Evolutionary conservation across 768 basidiomycete species (phyloP).

Genomic region (Chalciporus chontae): DNA sequence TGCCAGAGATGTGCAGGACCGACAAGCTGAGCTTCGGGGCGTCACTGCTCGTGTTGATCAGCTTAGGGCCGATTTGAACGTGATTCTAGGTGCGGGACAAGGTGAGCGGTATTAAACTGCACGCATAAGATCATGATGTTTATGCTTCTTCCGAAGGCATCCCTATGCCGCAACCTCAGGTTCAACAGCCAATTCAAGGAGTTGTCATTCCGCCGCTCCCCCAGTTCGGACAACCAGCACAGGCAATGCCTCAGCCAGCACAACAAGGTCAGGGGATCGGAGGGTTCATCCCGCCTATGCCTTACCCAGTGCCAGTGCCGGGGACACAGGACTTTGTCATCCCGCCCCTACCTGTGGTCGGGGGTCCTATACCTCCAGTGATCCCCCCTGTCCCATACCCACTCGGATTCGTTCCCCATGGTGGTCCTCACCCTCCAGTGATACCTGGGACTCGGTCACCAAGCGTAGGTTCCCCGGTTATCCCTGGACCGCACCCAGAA

Average conservation of each 20-base stretch:
- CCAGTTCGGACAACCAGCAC: slow-evolving; percentile 5
- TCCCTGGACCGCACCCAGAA: slow-evolving; percentile 18
- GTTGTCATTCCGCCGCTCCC: slow-evolving; percentile 4
- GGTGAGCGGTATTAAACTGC: slow-evolving; percentile 26
- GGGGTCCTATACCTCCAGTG: slow-evolving; percentile 14
- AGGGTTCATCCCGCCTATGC: slow-evolving; percentile 10
- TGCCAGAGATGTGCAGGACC: slow-evolving; percentile 71
- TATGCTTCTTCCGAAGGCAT: slow-evolving; percentile 13
- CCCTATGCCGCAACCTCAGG: slow-evolving; percentile 24
- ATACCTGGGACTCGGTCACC: slow-evolving; percentile 17
- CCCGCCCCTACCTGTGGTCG: slow-evolving; percentile 18
- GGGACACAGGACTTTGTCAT: slow-evolving; percentile 1
- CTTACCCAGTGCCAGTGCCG: too few relatives aligned
- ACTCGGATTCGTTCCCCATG: slow-evolving; percentile 22
- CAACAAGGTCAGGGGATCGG: slow-evolving; percentile 6
- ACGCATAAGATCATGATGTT: background rate
- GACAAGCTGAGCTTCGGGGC: slow-evolving; percentile 67
- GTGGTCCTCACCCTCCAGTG: slow-evolving; percentile 18
- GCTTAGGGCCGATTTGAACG: slow-evolving; percentile 40
- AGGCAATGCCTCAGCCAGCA: background rate
- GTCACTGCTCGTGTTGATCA: slow-evolving; percentile 60
- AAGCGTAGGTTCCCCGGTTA: slow-evolving; percentile 18
- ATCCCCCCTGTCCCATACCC: slow-evolving; percentile 17
- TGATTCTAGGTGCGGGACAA: slow-evolving; percentile 41
- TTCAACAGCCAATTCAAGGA: background rate